Evolutionary conservation across 2,329 filamentous ascomycete genomes (phyloP).

Genomic region (Canariomyces notabilis): DNA sequence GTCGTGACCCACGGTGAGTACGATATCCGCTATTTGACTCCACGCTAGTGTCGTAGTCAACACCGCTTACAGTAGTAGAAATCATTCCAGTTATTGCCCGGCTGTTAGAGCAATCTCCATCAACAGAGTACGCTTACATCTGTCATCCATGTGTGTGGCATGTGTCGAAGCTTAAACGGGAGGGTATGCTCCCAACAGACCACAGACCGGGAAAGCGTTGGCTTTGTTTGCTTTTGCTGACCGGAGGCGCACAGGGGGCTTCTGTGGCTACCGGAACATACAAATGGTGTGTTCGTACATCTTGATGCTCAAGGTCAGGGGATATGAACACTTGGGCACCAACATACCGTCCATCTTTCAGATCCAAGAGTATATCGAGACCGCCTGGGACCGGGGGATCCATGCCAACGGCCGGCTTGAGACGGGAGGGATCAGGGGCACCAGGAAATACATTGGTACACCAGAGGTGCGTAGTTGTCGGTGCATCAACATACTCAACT

Average conservation of each 20-base stretch:
- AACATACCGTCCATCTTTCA: slow-evolving; percentile 70
- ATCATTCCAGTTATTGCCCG: slow-evolving; percentile 59
- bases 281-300: slow-evolving; percentile 86
- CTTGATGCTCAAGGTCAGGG: slow-evolving; percentile 51
- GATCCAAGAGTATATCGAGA: slow-evolving; percentile 82
- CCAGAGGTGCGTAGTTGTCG: slow-evolving; percentile 60
- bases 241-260: slow-evolving; percentile 57
- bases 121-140: slow-evolving; percentile 67
- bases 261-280: slow-evolving; percentile 93
- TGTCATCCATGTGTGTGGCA: slow-evolving; percentile 73
- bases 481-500: no score
- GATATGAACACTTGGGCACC: slow-evolving; percentile 54
- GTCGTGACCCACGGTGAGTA: slow-evolving; percentile 47
- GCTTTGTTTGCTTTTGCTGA: background rate
- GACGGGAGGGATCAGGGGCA: slow-evolving; percentile 82
- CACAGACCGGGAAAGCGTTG: no score
- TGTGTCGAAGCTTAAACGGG: slow-evolving; percentile 72
- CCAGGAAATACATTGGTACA: slow-evolving; percentile 92
- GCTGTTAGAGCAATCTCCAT: slow-evolving; percentile 59
- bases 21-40: background rate
- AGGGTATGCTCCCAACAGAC: slow-evolving; percentile 43
- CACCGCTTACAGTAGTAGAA: slow-evolving; percentile 46
- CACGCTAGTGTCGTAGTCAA: slow-evolving; percentile 3
- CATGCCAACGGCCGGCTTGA: slow-evolving; percentile 69
- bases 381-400: slow-evolving; percentile 81